Base-by-base conservation (phyloP, 1,139 yeast species). In the Blastobotrys raffinosifermentans region DNA sequence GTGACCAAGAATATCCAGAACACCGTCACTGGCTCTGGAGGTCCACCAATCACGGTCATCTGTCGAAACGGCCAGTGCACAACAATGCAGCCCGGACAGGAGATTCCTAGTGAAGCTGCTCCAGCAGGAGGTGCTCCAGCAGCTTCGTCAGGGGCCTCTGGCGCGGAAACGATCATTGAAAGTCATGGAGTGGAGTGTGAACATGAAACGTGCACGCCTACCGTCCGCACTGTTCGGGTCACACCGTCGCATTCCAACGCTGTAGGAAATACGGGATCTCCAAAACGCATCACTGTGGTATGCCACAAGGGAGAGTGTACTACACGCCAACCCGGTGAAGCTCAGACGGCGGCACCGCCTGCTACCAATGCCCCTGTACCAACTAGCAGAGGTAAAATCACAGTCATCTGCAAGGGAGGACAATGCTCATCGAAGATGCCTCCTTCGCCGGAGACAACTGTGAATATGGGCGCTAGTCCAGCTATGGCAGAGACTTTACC, bases 31-130 rank as follows among this genome's bases (percentile, higher is more conserved):
- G 34, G 39, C 26, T 15, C n/a, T 5, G 26, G 22, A 2, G 25
- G 23, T 13, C 44, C 39, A 15, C 23, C 33, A 3, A 29, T 37
- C 23, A 42, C 46, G 4, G 44, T 42, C 10, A 16, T 42, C 10
- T 43, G 47, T 25, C 18, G 34, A 19, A 29, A 33, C n/a, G 46
- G 40, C 3, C 27, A 15, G 9, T 43, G 47, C 32, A 29, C 38
- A 5, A 43, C 47, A 9, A 7, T 32, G 33, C 21, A 11, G 13
- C 43, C 37, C 9, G 15, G 27, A 20, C 8, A 26, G 4, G 14
- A 15, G 4, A 4, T 13, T 4, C 19, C 31, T 9, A 13, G 7
- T 11, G 22, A 4, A 19, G 10, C 6, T 3, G 20, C 26, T 14
- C 15, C 13, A 15, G 26, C 20, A 5, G 14, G n/a, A 14, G 10